Evolutionary conservation across 768 basidiomycete species (phyloP).

Genomic region (Auricularia auricula-judae): DNA sequence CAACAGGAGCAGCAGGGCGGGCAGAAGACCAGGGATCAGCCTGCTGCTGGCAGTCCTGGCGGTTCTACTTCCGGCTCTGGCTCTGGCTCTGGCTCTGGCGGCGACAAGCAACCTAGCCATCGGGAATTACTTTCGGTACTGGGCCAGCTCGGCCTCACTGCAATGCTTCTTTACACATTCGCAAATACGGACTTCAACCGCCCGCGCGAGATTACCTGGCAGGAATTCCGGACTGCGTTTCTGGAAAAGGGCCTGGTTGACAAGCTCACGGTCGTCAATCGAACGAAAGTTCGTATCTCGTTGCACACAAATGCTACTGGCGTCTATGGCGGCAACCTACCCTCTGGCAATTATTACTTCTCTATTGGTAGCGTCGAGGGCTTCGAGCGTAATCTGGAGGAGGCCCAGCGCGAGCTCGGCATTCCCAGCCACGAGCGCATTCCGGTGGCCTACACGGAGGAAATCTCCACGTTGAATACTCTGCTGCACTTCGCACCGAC

Average conservation of each 20-base stretch:
- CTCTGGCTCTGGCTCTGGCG: slow-evolving; percentile 30
- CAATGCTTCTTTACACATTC: slow-evolving; percentile 47
- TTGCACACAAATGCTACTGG: slow-evolving; percentile 84
- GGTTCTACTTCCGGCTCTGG: slow-evolving; percentile 21
- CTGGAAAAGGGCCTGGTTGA: slow-evolving; percentile 95
- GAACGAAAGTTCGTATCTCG: slow-evolving; percentile 81
- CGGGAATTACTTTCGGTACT: neutral
- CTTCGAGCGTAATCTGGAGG: slow-evolving; percentile 90
- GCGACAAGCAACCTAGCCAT: neutral
- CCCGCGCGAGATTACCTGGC: slow-evolving; percentile 95
- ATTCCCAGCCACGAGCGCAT: slow-evolving; percentile 90
- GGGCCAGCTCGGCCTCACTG: slow-evolving; percentile 1
- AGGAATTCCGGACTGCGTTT: slow-evolving; percentile 96
- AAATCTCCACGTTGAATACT: slow-evolving; percentile 74
- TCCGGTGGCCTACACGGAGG: slow-evolving; percentile 94
- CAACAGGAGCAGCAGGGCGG: slow-evolving; percentile 13
- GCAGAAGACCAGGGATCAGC: slow-evolving; percentile 27
- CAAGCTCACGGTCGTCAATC: slow-evolving; percentile 84
- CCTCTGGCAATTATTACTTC: slow-evolving; percentile 76
- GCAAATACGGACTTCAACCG: slow-evolving; percentile 34
- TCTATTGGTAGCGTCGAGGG: slow-evolving; percentile 96
- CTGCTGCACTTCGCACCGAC: slow-evolving; percentile 92
- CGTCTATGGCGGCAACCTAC: slow-evolving; percentile 38
- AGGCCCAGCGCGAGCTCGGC: slow-evolving; percentile 84
- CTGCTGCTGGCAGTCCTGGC: slow-evolving; percentile 37